Evolutionary conservation across 371 early-diverging fungal genomes (phyloP).

Genomic region (Mucor circinelloides): DNA sequence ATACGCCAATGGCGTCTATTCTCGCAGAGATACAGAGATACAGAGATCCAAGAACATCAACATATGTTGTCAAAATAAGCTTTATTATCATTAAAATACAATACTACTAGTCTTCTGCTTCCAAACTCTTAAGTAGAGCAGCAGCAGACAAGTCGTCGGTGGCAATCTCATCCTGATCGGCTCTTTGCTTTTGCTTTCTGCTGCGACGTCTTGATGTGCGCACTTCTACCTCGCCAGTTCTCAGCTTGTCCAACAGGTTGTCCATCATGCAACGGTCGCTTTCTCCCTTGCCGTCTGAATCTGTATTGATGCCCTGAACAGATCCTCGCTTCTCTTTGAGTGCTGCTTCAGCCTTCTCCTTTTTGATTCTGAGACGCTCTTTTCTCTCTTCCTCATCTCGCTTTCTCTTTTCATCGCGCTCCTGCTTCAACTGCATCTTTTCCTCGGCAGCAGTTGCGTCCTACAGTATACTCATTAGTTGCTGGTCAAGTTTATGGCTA

Average conservation of each 20-base stretch:
- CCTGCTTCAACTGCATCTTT: constrained; percentile 36
- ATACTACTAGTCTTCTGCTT: constrained; percentile 11
- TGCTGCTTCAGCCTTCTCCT: constrained; percentile 30
- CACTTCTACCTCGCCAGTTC: constrained; percentile 32
- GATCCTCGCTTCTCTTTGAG: constrained; percentile 21
- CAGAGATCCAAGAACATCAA: too few relatives aligned
- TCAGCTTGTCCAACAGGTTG: constrained; percentile 32
- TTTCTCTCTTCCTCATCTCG: constrained; percentile 41
- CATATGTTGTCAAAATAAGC: too few relatives aligned
- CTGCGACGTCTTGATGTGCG: constrained; percentile 25
- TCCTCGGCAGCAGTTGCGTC: constrained; percentile 46
- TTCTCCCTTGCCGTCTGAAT: constrained; percentile 22
- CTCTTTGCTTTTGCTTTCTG: constrained; percentile 8
- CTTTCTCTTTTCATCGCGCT: constrained; percentile 41
- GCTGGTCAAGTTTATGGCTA: background rate
- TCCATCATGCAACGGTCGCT: constrained; percentile 38
- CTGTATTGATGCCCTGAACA: constrained; percentile 25
- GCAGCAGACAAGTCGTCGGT: constrained; percentile 16
- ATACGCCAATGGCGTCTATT: too few relatives aligned
- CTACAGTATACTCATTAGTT: constrained; percentile 2
- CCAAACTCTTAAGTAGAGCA: constrained; percentile 22
- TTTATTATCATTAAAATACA: background rate
- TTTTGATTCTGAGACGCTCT: constrained; percentile 26
- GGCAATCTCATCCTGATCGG: background rate
- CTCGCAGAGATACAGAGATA: too few relatives aligned